A percentile compares a stretch with the other conserved stretches of the same genome.
Conservation (phyloP, 495 filamentous ascomycete genomes). For the Penicillium psychrofluorescens region DNA sequence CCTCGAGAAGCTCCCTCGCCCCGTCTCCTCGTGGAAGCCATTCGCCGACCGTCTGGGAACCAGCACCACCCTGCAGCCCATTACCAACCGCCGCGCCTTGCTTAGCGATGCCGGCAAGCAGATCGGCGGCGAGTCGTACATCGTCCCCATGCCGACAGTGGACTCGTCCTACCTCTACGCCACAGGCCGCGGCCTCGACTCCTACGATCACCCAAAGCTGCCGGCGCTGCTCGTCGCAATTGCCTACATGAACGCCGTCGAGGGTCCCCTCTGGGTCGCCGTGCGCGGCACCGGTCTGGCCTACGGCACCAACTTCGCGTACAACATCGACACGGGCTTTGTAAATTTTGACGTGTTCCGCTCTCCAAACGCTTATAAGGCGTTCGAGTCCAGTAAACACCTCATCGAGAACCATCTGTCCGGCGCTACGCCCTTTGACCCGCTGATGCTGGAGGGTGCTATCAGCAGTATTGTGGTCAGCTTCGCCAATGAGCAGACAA, state of each 20-base stretch:
- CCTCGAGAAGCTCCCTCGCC: constrained; percentile 63
- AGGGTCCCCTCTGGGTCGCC: constrained; percentile 89
- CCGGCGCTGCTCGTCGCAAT: constrained; percentile 81
- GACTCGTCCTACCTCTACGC: constrained; percentile 86
- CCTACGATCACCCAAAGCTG: constrained; percentile 66
- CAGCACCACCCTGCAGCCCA: constrained; percentile 43
- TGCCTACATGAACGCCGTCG: constrained; percentile 85
- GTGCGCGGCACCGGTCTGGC: constrained; percentile 88
- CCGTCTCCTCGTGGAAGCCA: constrained; percentile 76
- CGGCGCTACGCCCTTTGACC: constrained; percentile 59
- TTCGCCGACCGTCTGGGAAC: constrained; percentile 47
- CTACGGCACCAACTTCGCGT: constrained; percentile 73
- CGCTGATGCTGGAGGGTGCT: constrained; percentile 79
- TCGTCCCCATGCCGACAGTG: constrained; percentile 86
- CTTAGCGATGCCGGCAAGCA: constrained; percentile 65
- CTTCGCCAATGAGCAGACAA: constrained; percentile 81
- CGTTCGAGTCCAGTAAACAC: constrained; percentile 66
- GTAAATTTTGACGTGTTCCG: constrained; percentile 79
- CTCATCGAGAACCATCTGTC: constrained; percentile 65
- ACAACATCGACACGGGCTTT: constrained; percentile 69
- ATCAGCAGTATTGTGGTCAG: constrained; percentile 78
- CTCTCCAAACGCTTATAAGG: constrained; percentile 82
- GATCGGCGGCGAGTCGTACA: constrained; percentile 64
- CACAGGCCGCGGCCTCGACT: constrained; percentile 64
- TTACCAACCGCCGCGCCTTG: constrained; percentile 51